These are phyloP conservation scores for Tephrocybe sp. DNA, from an alignment of 768 basidiomycete species.

Conservation along the genomic window DNA sequence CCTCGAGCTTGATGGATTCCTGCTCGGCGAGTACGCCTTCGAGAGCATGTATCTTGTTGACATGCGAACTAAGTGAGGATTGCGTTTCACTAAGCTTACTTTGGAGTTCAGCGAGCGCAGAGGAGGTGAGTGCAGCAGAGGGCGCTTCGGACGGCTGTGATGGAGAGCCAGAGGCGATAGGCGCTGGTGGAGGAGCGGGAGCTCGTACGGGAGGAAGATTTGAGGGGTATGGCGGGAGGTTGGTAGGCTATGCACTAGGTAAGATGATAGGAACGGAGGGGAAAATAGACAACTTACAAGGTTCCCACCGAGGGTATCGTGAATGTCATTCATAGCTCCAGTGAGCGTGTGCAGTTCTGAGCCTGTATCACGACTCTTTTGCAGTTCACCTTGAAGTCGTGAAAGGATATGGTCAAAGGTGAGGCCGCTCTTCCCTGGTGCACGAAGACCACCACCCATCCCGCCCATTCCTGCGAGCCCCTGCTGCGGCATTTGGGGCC, in stretches of 20 bases:
- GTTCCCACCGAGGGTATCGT: slow-evolving; percentile 85
- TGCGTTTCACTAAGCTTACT: slow-evolving; percentile 85
- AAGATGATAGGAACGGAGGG: background rate
- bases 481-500: slow-evolving; percentile 59
- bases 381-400: slow-evolving; percentile 89
- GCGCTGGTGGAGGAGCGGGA: slow-evolving; percentile 9
- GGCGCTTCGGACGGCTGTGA: slow-evolving; percentile 20
- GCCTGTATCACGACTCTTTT: slow-evolving; percentile 93
- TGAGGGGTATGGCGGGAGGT: slow-evolving; percentile 60
- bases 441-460: slow-evolving; percentile 69
- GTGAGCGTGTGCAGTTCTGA: slow-evolving; percentile 78
- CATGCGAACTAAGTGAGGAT: slow-evolving; percentile 67
- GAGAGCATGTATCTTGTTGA: slow-evolving; percentile 80
- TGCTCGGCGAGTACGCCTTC: slow-evolving; percentile 85
- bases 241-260: background rate
- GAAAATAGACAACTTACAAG: slow-evolving; percentile 48
- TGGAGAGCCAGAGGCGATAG: slow-evolving; percentile 17
- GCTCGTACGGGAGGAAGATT: slow-evolving; percentile 64
- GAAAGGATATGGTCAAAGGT: slow-evolving; percentile 91
- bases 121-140: slow-evolving; percentile 23
- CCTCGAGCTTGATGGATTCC: slow-evolving; percentile 78
- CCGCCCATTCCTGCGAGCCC: slow-evolving; percentile 72
- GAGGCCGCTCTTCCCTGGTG: slow-evolving; percentile 81
- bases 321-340: slow-evolving; percentile 84
- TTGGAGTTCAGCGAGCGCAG: slow-evolving; percentile 64